Percentiles rank a stretch among this genome's conserved stretches.
These are phyloP conservation scores for Lavandula angustifolia DNA, from an alignment of 257 asterid genomes.

Conservation along the genomic window DNA sequence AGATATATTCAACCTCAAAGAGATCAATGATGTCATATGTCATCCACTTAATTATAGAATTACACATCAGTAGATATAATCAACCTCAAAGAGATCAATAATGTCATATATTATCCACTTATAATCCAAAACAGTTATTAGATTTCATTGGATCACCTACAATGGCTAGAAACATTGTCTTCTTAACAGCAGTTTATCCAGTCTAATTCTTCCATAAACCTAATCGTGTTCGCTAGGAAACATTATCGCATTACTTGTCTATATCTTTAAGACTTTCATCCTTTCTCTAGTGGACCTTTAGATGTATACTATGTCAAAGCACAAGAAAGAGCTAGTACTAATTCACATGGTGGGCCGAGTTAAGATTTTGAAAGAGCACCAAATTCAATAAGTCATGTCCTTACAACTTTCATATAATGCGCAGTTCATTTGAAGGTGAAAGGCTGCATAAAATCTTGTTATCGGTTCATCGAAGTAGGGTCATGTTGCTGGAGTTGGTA, in stretches of 20 bases:
- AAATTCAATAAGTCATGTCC: neutral
- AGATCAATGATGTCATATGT: too few relatives aligned
- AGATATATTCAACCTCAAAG: too few relatives aligned
- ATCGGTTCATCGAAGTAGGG: neutral
- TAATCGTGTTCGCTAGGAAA: neutral
- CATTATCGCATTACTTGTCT: conserved; percentile 3
- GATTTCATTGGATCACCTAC: too few relatives aligned
- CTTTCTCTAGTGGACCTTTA: neutral
- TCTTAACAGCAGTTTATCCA: neutral
- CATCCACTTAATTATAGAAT: too few relatives aligned
- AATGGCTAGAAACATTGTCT: neutral
- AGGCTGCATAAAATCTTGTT: neutral
- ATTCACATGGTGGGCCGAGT: conserved; percentile 16
- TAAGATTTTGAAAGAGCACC: neutral
- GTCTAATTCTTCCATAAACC: too few relatives aligned
- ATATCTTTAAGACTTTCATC: neutral
- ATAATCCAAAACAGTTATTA: too few relatives aligned
- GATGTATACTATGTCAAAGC: neutral
- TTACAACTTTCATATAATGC: neutral
- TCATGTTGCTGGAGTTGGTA: conserved; percentile 2
- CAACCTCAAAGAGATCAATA: too few relatives aligned
- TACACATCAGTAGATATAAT: too few relatives aligned
- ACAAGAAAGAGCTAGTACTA: neutral
- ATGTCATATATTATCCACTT: too few relatives aligned
- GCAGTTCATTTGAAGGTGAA: neutral